A percentile compares a stretch with the other conserved stretches of the same genome.
Conservation (phyloP, 768 basidiomycete genomes). For the Agrocybe praecox region DNA sequence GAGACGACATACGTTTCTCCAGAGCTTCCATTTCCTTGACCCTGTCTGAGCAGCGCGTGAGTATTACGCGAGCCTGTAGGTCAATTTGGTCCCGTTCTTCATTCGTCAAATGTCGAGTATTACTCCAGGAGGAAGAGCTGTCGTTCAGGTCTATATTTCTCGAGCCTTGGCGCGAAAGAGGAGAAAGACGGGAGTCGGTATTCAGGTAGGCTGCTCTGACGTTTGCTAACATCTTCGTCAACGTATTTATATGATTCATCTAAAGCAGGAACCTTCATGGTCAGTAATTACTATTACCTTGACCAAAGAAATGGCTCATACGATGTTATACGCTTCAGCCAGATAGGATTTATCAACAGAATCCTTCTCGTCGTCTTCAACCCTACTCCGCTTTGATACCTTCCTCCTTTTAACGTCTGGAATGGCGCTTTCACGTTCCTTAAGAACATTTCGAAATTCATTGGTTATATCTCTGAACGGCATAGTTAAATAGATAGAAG, state of each 20-base stretch:
- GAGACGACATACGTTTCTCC: conserved; percentile 84
- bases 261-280: conserved; percentile 27
- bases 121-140: conserved; percentile 55
- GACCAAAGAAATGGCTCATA: conserved; percentile 19
- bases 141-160: conserved; percentile 58
- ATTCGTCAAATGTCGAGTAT: conserved; percentile 75
- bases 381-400: conserved; percentile 31
- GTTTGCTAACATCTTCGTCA: conserved; percentile 70
- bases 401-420: conserved; percentile 57
- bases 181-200: conserved; percentile 60
- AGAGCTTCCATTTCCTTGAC: conserved; percentile 86
- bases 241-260: conserved; percentile 73
- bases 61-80: conserved; percentile 83
- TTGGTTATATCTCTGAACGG: conserved; percentile 59
- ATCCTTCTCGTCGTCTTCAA: conserved; percentile 39
- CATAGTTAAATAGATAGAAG: conserved; percentile 35
- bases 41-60: conserved; percentile 83
- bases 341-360: conserved; percentile 68
- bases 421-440: conserved; percentile 42
- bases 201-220: conserved; percentile 90
- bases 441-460: conserved; percentile 58
- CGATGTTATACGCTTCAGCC: conserved; percentile 76
- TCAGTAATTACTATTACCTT: not conserved
- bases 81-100: conserved; percentile 97
- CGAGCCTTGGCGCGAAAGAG: conserved; percentile 51